Percentiles rank a stretch among this genome's conserved stretches.
Evolutionary conservation across 345 rosid species (phyloP).

Genomic region (Draba incana): DNA sequence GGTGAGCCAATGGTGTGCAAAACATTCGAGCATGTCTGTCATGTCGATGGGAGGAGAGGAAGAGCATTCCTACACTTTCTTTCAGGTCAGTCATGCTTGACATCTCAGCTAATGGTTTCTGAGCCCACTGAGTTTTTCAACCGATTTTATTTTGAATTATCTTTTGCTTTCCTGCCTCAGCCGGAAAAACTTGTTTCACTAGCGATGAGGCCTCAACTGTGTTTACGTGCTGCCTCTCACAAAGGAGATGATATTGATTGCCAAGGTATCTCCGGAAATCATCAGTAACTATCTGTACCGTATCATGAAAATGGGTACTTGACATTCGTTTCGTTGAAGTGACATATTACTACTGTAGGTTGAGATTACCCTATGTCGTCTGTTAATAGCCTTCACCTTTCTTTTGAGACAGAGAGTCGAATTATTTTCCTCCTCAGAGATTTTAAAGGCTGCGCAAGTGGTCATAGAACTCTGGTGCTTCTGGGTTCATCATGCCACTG

Average conservation of each 20-base stretch:
- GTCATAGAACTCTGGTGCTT: conserved; percentile 88
- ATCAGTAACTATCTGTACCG: background rate
- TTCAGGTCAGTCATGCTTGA: conserved; percentile 51
- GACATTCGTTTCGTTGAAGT: background rate
- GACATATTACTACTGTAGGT: background rate
- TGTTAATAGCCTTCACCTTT: conserved; percentile 21
- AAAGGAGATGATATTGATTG: conserved; percentile 52
- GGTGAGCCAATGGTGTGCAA: conserved; percentile 85
- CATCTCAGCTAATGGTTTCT: conserved; percentile 4
- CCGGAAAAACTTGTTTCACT: conserved; percentile 45
- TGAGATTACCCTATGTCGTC: conserved; percentile 25
- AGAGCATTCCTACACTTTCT: conserved; percentile 67
- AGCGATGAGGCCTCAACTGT: conserved; percentile 39
- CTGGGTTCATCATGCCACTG: conserved; percentile 64
- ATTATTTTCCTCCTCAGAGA: conserved; percentile 56
- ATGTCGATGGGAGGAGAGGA: conserved; percentile 83
- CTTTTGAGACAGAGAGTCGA: conserved; percentile 56
- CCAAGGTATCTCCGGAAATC: conserved; percentile 55
- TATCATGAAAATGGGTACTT: conserved; percentile 9
- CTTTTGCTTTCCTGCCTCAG: conserved; percentile 61
- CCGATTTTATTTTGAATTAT: conserved; percentile 47
- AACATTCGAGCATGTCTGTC: conserved; percentile 81
- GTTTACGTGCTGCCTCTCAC: conserved; percentile 49
- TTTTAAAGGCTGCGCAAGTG: conserved; percentile 61
- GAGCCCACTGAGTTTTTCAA: conserved; percentile 14